Evolutionary conservation across 2,329 filamentous ascomycete species (phyloP), one percentile per base, ranked within the genome.

Genomic region (Fusarium chuoi): DNA sequence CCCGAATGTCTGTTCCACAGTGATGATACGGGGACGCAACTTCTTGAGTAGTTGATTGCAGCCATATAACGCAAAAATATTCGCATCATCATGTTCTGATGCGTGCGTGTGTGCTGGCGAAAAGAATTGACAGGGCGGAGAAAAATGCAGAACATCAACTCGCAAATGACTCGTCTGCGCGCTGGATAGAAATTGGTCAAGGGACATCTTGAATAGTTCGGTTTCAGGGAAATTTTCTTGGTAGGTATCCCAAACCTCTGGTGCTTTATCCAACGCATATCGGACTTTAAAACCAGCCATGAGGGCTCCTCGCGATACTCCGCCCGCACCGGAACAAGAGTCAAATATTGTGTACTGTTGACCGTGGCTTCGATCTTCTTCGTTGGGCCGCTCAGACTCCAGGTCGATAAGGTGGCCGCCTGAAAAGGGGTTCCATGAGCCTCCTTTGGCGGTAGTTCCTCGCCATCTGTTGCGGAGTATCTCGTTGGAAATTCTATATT

Each of bases 1-100:
- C 0, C 93, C 94, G 59, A 89, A 91, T 0, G 94, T 95, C 78
- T 97, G 92, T 76, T 97, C 94, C 2, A 97, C 83, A 0, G 94
- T 97, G 4, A 94, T 88, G 0, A 96, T 78, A 0, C 94, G 87
- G 0, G 94, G 94, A 1, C 86, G 87, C 0, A 87, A 80, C 41
- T 87, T 87, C 10, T 86, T 81, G 2, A 96, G 82, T 0, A 95
- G 80, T 7, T 87, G 80, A 3, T 84, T 82, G 58, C 89, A 89
- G 0, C 86, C 83, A 70, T 87, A 89, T 0, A 91, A 78, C 1
- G 86, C 86, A 4, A 90, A 89, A 0, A 89, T 90, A 74, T 97
- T 96, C 1, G 82, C 85, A 3, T 93, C 92, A 70, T 97, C 93
- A 30, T 92, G 87, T 3, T 82, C 89, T 51, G 95, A 91, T 28